A percentile compares a stretch with the other conserved stretches of the same genome.
phyloP scores from a whole-genome alignment of 2,329 filamentous ascomycete species.

The Penicillium sp. region DNA sequence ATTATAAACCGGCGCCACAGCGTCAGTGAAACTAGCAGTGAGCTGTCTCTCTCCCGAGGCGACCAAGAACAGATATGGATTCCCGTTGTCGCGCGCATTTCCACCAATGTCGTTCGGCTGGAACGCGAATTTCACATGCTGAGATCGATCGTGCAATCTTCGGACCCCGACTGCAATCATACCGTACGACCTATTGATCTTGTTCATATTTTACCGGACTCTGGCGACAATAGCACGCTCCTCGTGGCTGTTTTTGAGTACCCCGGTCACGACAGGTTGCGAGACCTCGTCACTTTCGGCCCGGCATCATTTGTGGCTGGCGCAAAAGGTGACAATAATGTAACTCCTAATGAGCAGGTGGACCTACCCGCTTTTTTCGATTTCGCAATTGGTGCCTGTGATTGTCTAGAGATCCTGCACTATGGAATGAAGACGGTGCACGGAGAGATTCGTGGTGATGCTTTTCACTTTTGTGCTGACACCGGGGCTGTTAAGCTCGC shows the following conservation, averaged over 20 bases:
- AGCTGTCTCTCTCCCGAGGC: conserved; percentile 43
- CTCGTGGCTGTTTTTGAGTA: conserved; percentile 81
- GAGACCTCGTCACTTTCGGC: conserved; percentile 74
- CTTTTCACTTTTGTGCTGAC: conserved; percentile 81
- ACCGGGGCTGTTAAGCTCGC: conserved; percentile 75
- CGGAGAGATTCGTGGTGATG: conserved; percentile 86
- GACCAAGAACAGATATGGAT: conserved; percentile 54
- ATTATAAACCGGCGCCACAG: conserved; percentile 54
- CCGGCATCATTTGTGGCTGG: conserved; percentile 71
- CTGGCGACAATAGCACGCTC: conserved; percentile 71
- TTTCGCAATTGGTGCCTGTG: conserved; percentile 85
- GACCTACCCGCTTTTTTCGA: conserved; percentile 79
- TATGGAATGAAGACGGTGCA: conserved; percentile 85
- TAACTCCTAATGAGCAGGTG: conserved; percentile 62
- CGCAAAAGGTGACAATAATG: conserved; percentile 52
- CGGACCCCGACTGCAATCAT: conserved; percentile 74
- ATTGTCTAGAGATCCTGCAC: conserved; percentile 88
- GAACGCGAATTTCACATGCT: conserved; percentile 87
- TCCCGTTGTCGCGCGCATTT: conserved; percentile 79
- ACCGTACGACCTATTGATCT: conserved; percentile 82
- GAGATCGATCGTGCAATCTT: conserved; percentile 70
- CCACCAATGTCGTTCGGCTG: conserved; percentile 78
- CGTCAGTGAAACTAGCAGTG: conserved; percentile 55
- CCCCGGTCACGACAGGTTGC: conserved; percentile 74
- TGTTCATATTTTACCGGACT: conserved; percentile 69